A percentile compares a stretch with the other conserved stretches of the same genome.
phyloP scores from a whole-genome alignment of 495 filamentous ascomycete genomes.

The Beverwykella pulmonaria region DNA sequence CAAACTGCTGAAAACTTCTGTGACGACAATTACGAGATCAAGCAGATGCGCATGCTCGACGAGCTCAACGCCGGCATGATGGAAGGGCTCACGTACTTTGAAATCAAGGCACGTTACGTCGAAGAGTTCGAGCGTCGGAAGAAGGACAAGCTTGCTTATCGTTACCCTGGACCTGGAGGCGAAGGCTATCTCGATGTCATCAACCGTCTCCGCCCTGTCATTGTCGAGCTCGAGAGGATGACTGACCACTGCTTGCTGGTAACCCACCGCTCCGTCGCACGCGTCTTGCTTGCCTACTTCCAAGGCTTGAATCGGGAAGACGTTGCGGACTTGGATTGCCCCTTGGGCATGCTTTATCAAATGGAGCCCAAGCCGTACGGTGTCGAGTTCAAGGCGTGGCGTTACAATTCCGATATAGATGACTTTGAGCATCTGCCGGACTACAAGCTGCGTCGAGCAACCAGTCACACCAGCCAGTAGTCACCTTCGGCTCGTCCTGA shows the following conservation, averaged over 20 bases:
- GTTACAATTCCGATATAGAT: constrained; percentile 72
- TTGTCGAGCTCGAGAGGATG: constrained; percentile 94
- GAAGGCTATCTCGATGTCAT: constrained; percentile 97
- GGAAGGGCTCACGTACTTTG: constrained; percentile 92
- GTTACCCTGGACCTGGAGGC: constrained; percentile 91
- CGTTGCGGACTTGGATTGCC: constrained; percentile 90
- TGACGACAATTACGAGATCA: constrained; percentile 96
- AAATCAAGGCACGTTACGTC: constrained; percentile 72
- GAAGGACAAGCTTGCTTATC: constrained; percentile 84
- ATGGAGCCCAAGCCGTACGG: constrained; percentile 98
- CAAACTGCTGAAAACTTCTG: constrained; percentile 85
- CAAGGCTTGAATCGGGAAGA: constrained; percentile 84
- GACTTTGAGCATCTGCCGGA: constrained; percentile 82
- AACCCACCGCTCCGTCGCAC: constrained; percentile 84
- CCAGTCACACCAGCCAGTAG: background rate
- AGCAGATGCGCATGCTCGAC: constrained; percentile 97
- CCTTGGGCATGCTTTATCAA: constrained; percentile 86
- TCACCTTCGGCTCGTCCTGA: background rate
- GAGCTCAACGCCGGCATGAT: constrained; percentile 90
- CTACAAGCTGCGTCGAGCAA: constrained; percentile 60
- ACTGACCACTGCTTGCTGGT: constrained; percentile 92
- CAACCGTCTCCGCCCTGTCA: constrained; percentile 90
- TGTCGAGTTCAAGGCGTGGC: constrained; percentile 92
- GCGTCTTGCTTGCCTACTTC: constrained; percentile 95
- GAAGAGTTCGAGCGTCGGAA: constrained; percentile 77